phyloP scores from a whole-genome alignment of 1,139 yeast genomes.

The Debaryomyces sp. region DNA sequence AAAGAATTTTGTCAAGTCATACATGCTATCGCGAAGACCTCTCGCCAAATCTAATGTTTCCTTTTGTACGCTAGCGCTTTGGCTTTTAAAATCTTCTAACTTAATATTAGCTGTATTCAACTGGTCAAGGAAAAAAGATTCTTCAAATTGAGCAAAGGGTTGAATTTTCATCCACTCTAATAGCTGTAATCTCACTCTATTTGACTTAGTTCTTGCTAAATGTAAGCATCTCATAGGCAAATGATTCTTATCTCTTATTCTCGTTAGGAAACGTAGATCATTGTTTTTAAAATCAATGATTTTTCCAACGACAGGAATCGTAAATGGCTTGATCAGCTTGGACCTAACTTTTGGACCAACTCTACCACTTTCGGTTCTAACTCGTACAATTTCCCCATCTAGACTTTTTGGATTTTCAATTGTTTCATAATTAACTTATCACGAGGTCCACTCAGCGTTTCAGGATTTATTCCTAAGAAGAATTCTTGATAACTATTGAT shows the following conservation, averaged over 20 bases:
- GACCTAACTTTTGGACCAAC: background rate
- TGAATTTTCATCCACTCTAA: constrained; percentile 43
- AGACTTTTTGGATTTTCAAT: constrained; percentile 4
- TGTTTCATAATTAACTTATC: constrained; percentile 5
- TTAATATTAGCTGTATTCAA: constrained; percentile 14
- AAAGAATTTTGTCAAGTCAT: constrained; percentile 21
- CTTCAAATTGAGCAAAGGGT: constrained; percentile 39
- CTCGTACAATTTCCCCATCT: background rate
- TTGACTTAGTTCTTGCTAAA: constrained; percentile 20
- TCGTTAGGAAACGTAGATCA: constrained; percentile 37
- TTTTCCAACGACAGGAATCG: constrained; percentile 28
- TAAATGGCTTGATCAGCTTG: constrained; percentile 11
- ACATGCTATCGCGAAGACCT: constrained; percentile 19
- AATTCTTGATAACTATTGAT: constrained; percentile 7
- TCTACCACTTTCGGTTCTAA: background rate
- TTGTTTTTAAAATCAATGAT: constrained; percentile 38
- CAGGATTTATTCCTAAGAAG: constrained; percentile 6
- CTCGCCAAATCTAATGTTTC: constrained; percentile 20
- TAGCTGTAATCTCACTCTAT: constrained; percentile 31
- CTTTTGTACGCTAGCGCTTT: constrained; percentile 16
- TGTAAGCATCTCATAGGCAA: constrained; percentile 13
- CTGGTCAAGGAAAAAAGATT: constrained; percentile 25
- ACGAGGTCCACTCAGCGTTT: constrained; percentile 1
- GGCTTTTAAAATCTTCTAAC: constrained; percentile 14
- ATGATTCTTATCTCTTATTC: constrained; percentile 11